phyloP scores from a whole-genome alignment of 805 yeast species.

The Wickerhamomyces xylosicus region DNA sequence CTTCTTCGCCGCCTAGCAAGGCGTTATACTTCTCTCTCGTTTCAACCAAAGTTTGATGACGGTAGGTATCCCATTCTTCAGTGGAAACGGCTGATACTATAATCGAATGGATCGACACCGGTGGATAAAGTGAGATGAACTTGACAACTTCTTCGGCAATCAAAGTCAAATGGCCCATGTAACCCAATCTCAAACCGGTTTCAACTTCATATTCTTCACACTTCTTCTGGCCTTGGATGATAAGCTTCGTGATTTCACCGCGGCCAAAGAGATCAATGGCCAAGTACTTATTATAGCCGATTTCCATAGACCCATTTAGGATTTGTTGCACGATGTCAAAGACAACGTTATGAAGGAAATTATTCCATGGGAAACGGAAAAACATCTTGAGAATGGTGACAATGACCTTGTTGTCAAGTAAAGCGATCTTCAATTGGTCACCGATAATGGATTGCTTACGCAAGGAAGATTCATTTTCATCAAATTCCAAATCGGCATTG shows the following conservation, averaged over 20 bases:
- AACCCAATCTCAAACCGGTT: conserved; percentile 68
- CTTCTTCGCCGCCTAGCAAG: conserved; percentile 66
- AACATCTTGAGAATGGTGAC: conserved; percentile 63
- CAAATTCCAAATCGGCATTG: conserved; percentile 22
- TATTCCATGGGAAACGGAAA: conserved; percentile 90
- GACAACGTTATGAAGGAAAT: conserved; percentile 92
- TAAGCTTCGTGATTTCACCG: conserved; percentile 45
- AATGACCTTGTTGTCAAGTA: conserved; percentile 66
- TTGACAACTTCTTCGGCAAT: conserved; percentile 95
- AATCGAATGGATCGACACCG: conserved; percentile 20
- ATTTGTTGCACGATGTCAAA: conserved; percentile 95
- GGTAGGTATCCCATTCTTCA: conserved; percentile 72
- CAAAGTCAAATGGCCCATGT: conserved; percentile 92
- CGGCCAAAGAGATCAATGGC: conserved; percentile 64
- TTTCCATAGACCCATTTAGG: conserved; percentile 76
- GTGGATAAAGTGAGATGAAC: conserved; percentile 34
- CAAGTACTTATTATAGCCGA: conserved; percentile 74
- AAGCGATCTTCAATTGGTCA: conserved; percentile 73
- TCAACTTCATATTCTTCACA: conserved; percentile 52
- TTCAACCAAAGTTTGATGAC: conserved; percentile 71
- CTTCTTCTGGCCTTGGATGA: conserved; percentile 49
- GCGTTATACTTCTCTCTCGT: conserved; percentile 93
- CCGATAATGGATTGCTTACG: conserved; percentile 69
- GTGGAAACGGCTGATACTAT: conserved; percentile 26
- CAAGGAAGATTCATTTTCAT: conserved; percentile 28